Percentiles rank a stretch among this genome's conserved stretches.
These are phyloP conservation scores for Metarhizium album DNA, from an alignment of 2,329 filamentous ascomycete genomes.

Conservation along the genomic window DNA sequence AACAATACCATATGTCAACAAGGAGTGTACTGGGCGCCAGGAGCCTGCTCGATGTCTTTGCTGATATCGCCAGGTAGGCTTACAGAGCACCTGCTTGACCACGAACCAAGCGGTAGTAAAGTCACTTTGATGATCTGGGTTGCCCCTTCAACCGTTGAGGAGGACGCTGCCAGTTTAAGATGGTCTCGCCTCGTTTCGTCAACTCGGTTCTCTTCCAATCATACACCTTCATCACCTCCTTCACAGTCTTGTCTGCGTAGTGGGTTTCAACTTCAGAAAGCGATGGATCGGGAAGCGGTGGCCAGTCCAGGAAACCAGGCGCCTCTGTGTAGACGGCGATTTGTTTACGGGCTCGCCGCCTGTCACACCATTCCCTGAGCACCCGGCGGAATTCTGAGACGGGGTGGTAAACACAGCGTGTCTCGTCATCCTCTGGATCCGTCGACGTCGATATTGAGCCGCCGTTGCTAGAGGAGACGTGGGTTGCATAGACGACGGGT, in stretches of 20 bases:
- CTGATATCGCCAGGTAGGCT: too few species aligned
- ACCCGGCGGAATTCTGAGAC: conserved; percentile 17
- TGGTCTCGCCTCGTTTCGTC: conserved; percentile 4
- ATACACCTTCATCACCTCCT: neutral
- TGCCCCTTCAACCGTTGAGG: too few species aligned
- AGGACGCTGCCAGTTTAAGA: conserved; percentile 11
- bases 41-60: too few species aligned
- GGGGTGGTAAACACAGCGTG: conserved; percentile 13
- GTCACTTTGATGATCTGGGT: too few species aligned
- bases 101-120: too few species aligned
- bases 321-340: neutral
- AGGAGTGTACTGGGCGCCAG: too few species aligned
- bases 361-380: conserved; percentile 16
- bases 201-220: conserved; percentile 1
- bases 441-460: conserved; percentile 12
- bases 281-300: neutral
- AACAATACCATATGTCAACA: too few species aligned
- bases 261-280: neutral
- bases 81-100: too few species aligned
- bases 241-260: conserved; percentile 3
- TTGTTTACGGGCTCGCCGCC: conserved; percentile 8
- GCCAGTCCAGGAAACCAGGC: conserved; percentile 4
- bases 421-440: conserved; percentile 17
- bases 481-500: conserved; percentile 12
- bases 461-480: conserved; percentile 12